Evolutionary conservation across 257 asterid species (phyloP).

Genomic region (Penstemon newberryi): DNA sequence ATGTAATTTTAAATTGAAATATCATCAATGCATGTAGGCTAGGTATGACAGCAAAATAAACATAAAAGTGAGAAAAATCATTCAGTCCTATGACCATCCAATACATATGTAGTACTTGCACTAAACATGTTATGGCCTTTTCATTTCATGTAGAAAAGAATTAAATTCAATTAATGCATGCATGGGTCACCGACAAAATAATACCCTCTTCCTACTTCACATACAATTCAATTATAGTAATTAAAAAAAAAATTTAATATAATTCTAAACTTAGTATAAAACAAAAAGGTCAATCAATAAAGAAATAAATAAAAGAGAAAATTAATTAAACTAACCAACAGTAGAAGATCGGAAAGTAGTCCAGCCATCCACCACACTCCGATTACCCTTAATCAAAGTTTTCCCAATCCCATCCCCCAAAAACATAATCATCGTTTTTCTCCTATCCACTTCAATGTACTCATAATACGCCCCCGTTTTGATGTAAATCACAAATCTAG

Average conservation of each 20-base stretch:
- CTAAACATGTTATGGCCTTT: too few relatives aligned
- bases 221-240: background rate
- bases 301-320: background rate
- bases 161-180: conserved; percentile 27
- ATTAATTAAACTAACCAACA: conserved; percentile 54
- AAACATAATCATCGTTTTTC: conserved; percentile 55
- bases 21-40: too few relatives aligned
- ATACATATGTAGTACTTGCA: too few relatives aligned
- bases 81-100: too few relatives aligned
- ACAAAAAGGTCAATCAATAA: background rate
- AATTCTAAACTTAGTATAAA: background rate
- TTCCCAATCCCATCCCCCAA: conserved; percentile 94
- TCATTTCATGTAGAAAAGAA: background rate
- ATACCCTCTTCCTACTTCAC: too few relatives aligned
- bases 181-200: conserved; percentile 21
- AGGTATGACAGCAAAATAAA: too few relatives aligned
- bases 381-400: conserved; percentile 77
- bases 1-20: too few relatives aligned
- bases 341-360: conserved; percentile 93
- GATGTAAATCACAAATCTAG: conserved; percentile 78
- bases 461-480: conserved; percentile 90
- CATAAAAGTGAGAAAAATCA: too few relatives aligned
- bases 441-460: conserved; percentile 64
- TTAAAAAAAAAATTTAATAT: background rate
- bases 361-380: conserved; percentile 92